Evolutionary conservation across 495 filamentous ascomycete genomes (phyloP).

Genomic region (Cairneyella variabilis): DNA sequence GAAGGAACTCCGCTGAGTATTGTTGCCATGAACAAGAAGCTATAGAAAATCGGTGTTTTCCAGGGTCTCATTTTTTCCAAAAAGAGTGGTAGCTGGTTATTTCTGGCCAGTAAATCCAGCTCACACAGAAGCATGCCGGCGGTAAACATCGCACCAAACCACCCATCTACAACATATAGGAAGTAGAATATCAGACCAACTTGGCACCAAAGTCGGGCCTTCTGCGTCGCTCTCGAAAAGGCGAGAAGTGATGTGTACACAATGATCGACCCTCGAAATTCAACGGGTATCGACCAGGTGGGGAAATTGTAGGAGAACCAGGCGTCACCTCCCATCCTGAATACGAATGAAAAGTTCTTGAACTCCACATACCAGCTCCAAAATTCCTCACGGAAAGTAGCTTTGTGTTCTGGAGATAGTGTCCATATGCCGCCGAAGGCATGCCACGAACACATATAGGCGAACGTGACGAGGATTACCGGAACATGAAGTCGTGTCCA

Average conservation of each 20-base stretch:
- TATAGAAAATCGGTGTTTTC: constrained; percentile 41
- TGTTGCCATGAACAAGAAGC: constrained; percentile 37
- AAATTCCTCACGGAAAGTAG: constrained; percentile 38
- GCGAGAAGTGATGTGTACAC: constrained; percentile 56
- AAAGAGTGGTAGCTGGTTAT: constrained; percentile 36
- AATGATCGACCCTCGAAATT: constrained; percentile 59
- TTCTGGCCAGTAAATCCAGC: constrained; percentile 39
- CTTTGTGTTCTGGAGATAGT: constrained; percentile 33
- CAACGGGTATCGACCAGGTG: constrained; percentile 70
- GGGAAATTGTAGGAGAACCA: constrained; percentile 57
- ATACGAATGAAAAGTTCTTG: constrained; percentile 58
- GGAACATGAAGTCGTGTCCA: constrained; percentile 59
- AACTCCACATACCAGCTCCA: constrained; percentile 51
- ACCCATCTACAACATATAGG: constrained; percentile 46
- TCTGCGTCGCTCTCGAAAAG: constrained; percentile 41
- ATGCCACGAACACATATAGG: constrained; percentile 47
- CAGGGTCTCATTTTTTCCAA: constrained; percentile 33
- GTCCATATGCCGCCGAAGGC: constrained; percentile 43
- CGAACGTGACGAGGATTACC: constrained; percentile 48
- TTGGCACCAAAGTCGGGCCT: constrained; percentile 41
- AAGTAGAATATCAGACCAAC: constrained; percentile 47
- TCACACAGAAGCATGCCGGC: constrained; percentile 45
- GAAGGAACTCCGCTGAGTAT: constrained; percentile 46
- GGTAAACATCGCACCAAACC: constrained; percentile 39
- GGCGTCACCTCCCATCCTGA: constrained; percentile 41